Conservation (phyloP, 148 eudicot species). For the Vaccinium corymbosum region DNA sequence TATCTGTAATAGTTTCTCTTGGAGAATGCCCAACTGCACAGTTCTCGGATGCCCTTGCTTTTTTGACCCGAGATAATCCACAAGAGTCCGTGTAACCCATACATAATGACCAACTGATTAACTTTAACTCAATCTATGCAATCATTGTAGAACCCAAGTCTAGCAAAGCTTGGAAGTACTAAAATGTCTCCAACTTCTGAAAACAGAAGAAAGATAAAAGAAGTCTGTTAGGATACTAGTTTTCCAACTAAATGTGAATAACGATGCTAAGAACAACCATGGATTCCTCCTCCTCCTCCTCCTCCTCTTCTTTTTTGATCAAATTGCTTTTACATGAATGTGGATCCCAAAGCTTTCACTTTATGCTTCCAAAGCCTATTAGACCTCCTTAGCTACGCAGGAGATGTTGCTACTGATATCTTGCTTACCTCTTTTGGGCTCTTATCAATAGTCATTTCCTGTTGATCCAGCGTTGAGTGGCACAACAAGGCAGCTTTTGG, state of each 20-base stretch:
- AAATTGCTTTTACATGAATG: neutral
- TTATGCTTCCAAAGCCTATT: conserved; percentile 1
- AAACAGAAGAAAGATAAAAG: neutral
- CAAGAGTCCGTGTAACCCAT: neutral
- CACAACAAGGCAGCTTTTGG: conserved; percentile 55
- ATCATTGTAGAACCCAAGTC: neutral
- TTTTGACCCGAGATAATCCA: neutral
- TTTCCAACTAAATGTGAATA: neutral
- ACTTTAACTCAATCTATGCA: neutral
- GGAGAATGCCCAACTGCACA: neutral
- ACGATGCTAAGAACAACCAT: neutral
- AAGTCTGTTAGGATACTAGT: neutral
- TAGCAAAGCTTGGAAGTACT: neutral
- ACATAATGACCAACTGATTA: neutral
- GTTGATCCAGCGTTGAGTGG: conserved; percentile 47
- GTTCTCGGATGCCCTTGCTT: neutral
- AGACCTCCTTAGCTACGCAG: neutral
- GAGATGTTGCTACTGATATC: neutral
- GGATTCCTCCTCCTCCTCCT: neutral
- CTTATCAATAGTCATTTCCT: conserved; percentile 14
- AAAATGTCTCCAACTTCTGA: neutral
- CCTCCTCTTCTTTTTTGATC: neutral
- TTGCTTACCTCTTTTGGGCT: neutral
- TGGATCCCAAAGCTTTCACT: neutral
- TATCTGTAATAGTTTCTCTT: neutral